These are phyloP conservation scores for Starmera dryadoides DNA, from an alignment of 805 yeast species.

Conservation along the genomic window DNA sequence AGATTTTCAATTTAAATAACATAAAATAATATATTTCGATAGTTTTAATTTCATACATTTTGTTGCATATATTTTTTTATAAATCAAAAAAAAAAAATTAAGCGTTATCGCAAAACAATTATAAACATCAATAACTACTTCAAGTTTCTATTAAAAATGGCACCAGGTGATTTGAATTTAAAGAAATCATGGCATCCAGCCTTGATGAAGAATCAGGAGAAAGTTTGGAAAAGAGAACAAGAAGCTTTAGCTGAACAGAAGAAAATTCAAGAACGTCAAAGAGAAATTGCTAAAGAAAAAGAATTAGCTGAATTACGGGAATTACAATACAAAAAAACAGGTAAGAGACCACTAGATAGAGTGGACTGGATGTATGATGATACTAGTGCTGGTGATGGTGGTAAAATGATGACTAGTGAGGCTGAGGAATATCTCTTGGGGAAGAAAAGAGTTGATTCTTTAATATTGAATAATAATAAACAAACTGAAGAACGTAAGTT, in stretches of 20 bases:
- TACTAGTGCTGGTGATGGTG: slow-evolving; percentile 23
- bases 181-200: slow-evolving; percentile 98
- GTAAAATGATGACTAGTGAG: slow-evolving; percentile 19
- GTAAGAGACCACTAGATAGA: slow-evolving; percentile 34
- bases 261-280: slow-evolving; percentile 52
- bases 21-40: too few species aligned
- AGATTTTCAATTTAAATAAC: too few species aligned
- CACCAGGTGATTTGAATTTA: slow-evolving; percentile 77
- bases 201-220: slow-evolving; percentile 72
- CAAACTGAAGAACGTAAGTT: slow-evolving; percentile 12
- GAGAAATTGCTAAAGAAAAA: slow-evolving; percentile 55
- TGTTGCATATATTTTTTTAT: too few species aligned
- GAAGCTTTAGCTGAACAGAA: slow-evolving; percentile 65
- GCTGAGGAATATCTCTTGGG: slow-evolving; percentile 53
- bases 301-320: slow-evolving; percentile 50
- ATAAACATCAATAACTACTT: too few species aligned
- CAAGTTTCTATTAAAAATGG: too few species aligned
- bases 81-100: too few species aligned
- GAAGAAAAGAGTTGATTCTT: slow-evolving; percentile 35
- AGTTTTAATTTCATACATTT: too few species aligned
- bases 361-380: slow-evolving; percentile 87
- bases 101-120: too few species aligned
- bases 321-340: slow-evolving; percentile 35
- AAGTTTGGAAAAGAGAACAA: slow-evolving; percentile 80
- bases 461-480: slow-evolving; percentile 18